Base-by-base conservation (phyloP, 1,284 basidiomycete genomes). In the Cystobasidium slooffiae region DNA sequence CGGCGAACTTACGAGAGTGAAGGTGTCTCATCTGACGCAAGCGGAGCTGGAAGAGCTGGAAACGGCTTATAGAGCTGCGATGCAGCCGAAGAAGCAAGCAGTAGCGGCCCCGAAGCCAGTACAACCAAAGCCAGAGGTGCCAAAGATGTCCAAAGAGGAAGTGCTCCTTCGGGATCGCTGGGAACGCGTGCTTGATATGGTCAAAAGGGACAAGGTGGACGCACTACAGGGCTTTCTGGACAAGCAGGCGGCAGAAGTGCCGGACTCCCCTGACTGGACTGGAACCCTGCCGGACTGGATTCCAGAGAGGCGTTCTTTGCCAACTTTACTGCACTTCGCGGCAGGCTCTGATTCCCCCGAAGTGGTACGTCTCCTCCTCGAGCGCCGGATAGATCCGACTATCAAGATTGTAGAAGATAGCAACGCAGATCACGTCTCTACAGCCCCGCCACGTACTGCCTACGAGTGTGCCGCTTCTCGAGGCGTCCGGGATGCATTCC, bases 11-110 rank as follows among this genome's bases (percentile, higher is more conserved):
- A 91, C 90, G 0, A 88, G 88, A 51, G 90, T 91, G 80, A 97
- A 96, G 83, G 83, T 91, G 2, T 91, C 94, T 1, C 91, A 94
- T 79, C 85, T 95, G 41, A 92, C 93, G 0, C 91, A 94, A 79
- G 91, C 92, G 12, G 90, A 88, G 2, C 88, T 99, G 18, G 88
- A 86, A 24, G 90, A 87, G 16, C 91, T 93, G 79, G 94, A 97
- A 81, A 91, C 94, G 78, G 90, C 89, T 0, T 93, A 91, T 81
- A 87, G 94, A 41, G 89, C 91, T 0, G 92, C 92, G 1, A 86
- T 94, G 14, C 81, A 82, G 75, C 91, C 68, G 0, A 20, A 64
- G 6, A 55, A 67, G 55, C 84, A 87, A 0, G 76, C 84, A 5
- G 77, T 81, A 0, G 77, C 82, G 10, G 76, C 80, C 6, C 61